These are phyloP conservation scores for Coniosporium apollinis DNA, from an alignment of 495 filamentous ascomycete species.

Conservation along the genomic window DNA sequence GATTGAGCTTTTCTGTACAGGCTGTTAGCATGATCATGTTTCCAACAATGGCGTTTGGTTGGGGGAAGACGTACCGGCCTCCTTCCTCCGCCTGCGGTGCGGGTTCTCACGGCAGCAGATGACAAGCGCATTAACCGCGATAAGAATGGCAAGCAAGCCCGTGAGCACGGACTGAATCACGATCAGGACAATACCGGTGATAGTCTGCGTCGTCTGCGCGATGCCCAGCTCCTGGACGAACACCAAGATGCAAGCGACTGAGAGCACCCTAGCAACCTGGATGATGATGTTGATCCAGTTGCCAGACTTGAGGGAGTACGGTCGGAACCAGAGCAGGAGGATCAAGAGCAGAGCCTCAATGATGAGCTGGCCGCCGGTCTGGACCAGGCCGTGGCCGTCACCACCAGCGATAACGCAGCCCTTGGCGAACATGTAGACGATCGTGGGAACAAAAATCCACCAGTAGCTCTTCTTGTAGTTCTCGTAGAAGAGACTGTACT, in stretches of 20 bases:
- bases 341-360: conserved; percentile 56
- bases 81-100: conserved; percentile 67
- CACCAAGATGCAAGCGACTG: conserved; percentile 73
- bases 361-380: conserved; percentile 61
- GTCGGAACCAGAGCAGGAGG: conserved; percentile 67
- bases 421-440: conserved; percentile 86
- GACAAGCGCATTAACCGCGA: conserved; percentile 76
- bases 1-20: conserved; percentile 56
- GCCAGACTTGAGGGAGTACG: conserved; percentile 68
- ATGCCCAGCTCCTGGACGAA: conserved; percentile 91
- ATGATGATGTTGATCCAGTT: conserved; percentile 92
- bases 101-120: conserved; percentile 75
- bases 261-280: conserved; percentile 84
- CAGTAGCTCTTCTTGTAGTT: conserved; percentile 83
- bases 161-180: conserved; percentile 77
- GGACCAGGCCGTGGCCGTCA: conserved; percentile 70
- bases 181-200: conserved; percentile 79
- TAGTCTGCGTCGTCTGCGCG: conserved; percentile 84
- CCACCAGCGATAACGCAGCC: conserved; percentile 74
- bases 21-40: neutral
- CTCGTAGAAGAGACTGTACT: conserved; percentile 96
- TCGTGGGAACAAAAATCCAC: conserved; percentile 88
- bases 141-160: conserved; percentile 69
- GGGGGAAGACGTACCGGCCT: conserved; percentile 47
- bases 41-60: neutral